Evolutionary conservation across 306 rosid species (phyloP).

Genomic region (Citrullus amarus): DNA sequence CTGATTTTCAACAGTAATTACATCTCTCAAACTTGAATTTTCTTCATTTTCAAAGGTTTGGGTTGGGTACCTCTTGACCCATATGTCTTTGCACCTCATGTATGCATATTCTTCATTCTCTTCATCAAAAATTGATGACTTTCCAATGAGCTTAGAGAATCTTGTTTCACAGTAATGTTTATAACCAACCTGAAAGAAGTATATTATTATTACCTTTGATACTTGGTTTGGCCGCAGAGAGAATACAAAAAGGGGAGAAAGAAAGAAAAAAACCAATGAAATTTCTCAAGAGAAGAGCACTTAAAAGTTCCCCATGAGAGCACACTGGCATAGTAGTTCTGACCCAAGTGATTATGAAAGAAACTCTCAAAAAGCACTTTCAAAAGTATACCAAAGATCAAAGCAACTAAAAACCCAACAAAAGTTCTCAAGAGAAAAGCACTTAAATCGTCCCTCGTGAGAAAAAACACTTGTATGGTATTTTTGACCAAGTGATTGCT

Average conservation of each 20-base stretch:
- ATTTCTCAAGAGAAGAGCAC: background rate
- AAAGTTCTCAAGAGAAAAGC: background rate
- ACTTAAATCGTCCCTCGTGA: background rate
- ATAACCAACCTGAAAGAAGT: conserved; percentile 35
- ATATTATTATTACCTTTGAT: background rate
- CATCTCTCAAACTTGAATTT: conserved; percentile 18
- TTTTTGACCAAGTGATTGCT: background rate
- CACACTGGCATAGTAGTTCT: background rate
- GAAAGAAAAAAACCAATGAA: background rate
- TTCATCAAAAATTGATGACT: conserved; percentile 50
- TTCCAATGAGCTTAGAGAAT: conserved; percentile 60
- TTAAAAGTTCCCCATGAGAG: background rate
- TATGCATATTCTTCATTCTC: conserved; percentile 83
- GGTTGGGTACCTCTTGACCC: conserved; percentile 48
- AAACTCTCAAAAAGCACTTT: background rate
- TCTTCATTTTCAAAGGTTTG: conserved; percentile 71
- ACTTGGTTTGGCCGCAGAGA: background rate
- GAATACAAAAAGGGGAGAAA: background rate
- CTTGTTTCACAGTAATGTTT: conserved; percentile 53
- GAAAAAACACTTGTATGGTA: background rate
- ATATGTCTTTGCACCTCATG: conserved; percentile 49
- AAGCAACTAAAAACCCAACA: background rate
- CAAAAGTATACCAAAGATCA: background rate
- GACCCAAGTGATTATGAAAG: background rate
- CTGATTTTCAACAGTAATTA: conserved; percentile 5